Conservation (phyloP, 192 early-diverging fungal genomes). For the Martensiomyces pterosporus region DNA sequence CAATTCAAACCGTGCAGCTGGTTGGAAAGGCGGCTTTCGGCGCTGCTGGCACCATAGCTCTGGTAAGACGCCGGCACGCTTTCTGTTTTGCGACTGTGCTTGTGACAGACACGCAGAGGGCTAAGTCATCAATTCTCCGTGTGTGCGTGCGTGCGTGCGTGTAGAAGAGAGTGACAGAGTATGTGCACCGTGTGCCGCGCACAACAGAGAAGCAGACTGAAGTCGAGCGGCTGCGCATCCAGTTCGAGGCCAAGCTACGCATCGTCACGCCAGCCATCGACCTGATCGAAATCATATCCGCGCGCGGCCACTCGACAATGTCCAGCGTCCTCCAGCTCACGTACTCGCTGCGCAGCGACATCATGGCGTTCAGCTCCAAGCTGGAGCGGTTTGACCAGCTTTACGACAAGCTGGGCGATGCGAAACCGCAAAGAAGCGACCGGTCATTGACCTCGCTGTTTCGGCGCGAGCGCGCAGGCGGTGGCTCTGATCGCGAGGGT, state of each 20-base stretch:
- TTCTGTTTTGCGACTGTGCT: no score
- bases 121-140: no score
- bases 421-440: not conserved
- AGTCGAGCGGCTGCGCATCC: constrained; percentile 38
- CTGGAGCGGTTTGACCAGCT: constrained; percentile 16
- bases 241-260: constrained; percentile 51
- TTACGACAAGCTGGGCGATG: not conserved
- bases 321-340: constrained; percentile 56
- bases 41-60: constrained; percentile 46
- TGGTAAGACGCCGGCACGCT: no score
- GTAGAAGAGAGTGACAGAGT: constrained; percentile 45
- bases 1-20: constrained; percentile 57
- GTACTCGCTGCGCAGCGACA: constrained; percentile 51
- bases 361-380: constrained; percentile 44
- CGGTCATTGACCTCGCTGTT: constrained; percentile 3
- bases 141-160: no score
- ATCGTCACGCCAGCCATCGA: constrained; percentile 68
- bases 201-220: constrained; percentile 17
- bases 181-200: constrained; percentile 34
- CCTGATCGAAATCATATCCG: constrained; percentile 58
- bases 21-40: constrained; percentile 60
- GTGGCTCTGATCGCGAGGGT: no score
- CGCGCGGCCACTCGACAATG: constrained; percentile 59
- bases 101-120: no score
- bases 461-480: constrained; percentile 1